Evolutionary conservation across 345 rosid species (phyloP).

Genomic region (Syzygium jambos): DNA sequence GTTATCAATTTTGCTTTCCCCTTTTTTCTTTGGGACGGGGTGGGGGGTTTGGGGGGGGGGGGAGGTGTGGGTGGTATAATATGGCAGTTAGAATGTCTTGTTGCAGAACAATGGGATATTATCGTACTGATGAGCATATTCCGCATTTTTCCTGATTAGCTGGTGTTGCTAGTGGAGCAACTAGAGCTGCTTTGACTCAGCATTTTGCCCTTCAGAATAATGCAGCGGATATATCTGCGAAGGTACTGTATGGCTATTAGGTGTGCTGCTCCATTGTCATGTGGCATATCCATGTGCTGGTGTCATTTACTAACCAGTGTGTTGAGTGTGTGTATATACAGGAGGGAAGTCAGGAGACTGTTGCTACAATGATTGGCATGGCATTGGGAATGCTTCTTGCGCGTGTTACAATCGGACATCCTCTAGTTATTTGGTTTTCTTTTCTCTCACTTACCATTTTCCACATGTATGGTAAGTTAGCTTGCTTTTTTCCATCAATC

Average conservation of each 20-base stretch:
- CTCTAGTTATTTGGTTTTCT: slow-evolving; percentile 69
- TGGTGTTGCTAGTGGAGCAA: slow-evolving; percentile 98
- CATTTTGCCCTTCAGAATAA: slow-evolving; percentile 93
- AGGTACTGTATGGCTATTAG: slow-evolving; percentile 28
- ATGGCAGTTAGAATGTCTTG: neutral
- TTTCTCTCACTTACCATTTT: slow-evolving; percentile 77
- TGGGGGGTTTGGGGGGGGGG: too few species aligned
- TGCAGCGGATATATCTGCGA: slow-evolving; percentile 94
- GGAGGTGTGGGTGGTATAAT: neutral
- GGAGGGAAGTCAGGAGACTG: slow-evolving; percentile 98
- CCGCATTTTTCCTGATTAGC: slow-evolving; percentile 26
- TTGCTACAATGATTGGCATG: slow-evolving; percentile 96
- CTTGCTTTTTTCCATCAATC: neutral
- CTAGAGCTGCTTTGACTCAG: slow-evolving; percentile 96
- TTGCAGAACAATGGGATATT: neutral
- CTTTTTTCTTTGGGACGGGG: neutral
- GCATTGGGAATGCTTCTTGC: slow-evolving; percentile 88
- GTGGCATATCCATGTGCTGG: neutral
- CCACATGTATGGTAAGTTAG: slow-evolving; percentile 83
- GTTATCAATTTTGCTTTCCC: neutral
- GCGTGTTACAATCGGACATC: slow-evolving; percentile 60
- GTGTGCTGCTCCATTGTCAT: neutral
- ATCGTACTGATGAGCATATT: neutral
- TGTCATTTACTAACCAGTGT: neutral
- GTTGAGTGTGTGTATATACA: slow-evolving; percentile 8